A percentile compares a stretch with the other conserved stretches of the same genome.
phyloP scores from a whole-genome alignment of 2,329 filamentous ascomycete genomes.

The Alternaria dauci region DNA sequence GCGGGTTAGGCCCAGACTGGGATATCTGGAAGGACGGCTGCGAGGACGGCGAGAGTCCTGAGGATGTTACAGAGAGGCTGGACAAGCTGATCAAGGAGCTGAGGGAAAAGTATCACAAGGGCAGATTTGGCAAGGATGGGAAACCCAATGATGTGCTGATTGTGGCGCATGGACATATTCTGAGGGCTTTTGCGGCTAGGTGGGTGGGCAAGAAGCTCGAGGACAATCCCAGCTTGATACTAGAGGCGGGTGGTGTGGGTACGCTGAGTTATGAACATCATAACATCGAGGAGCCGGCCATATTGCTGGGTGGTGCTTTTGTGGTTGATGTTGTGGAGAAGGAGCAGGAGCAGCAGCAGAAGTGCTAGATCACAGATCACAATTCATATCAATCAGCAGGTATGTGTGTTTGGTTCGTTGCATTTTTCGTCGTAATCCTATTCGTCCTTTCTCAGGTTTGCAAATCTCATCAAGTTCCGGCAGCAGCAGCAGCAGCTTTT shows the following conservation, averaged over 20 bases:
- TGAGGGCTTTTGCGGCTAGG: constrained; percentile 85
- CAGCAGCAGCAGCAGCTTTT: neutral
- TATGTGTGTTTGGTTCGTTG: constrained; percentile 1
- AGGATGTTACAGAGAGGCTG: constrained; percentile 74
- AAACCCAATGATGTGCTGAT: constrained; percentile 74
- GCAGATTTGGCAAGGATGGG: constrained; percentile 64
- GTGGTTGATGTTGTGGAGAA: constrained; percentile 60
- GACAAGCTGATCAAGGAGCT: constrained; percentile 81
- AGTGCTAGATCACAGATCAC: neutral
- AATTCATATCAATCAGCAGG: neutral
- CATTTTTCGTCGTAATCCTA: neutral
- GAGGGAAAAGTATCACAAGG: constrained; percentile 58
- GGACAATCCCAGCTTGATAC: constrained; percentile 78
- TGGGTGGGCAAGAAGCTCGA: constrained; percentile 79
- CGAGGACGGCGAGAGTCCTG: constrained; percentile 80
- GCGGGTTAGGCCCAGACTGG: constrained; percentile 69
- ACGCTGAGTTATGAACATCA: constrained; percentile 63
- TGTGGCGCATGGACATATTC: constrained; percentile 89
- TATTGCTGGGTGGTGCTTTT: constrained; percentile 61
- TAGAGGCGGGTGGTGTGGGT: constrained; percentile 71
- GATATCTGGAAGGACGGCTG: constrained; percentile 90
- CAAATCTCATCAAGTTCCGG: neutral
- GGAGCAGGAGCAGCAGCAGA: constrained; percentile 35
- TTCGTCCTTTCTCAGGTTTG: neutral
- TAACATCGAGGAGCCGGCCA: constrained; percentile 60